A percentile compares a stretch with the other conserved stretches of the same genome.
Conservation (phyloP, 1,284 basidiomycete species). For the Melampsora larici-populina region DNA sequence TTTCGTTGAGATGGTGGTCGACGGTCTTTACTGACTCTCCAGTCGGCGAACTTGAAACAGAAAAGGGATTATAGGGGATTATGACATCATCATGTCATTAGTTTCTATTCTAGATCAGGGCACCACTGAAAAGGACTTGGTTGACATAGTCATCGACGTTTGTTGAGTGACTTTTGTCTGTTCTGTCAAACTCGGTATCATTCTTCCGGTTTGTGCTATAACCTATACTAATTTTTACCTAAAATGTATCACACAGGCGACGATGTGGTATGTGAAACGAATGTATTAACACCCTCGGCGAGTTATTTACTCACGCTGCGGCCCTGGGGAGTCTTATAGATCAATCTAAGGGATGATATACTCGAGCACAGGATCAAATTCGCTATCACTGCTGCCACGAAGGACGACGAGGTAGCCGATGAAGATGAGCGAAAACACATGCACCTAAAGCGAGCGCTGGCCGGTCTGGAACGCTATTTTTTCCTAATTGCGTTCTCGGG, state of each 20-base stretch:
- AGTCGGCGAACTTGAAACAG: slow-evolving; percentile 25
- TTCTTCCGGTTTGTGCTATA: not conserved
- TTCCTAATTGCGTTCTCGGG: slow-evolving; percentile 92
- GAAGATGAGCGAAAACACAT: slow-evolving; percentile 61
- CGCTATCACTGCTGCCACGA: slow-evolving; percentile 67
- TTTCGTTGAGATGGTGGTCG: not conserved
- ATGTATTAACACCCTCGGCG: not conserved
- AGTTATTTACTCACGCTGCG: not conserved
- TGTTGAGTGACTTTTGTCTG: slow-evolving; percentile 61
- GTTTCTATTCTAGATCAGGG: slow-evolving; percentile 84
- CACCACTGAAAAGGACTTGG: slow-evolving; percentile 72
- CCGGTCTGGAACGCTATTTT: slow-evolving; percentile 66
- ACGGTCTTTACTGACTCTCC: not conserved
- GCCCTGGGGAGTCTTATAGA: slow-evolving; percentile 57
- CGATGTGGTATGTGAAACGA: slow-evolving; percentile 29
- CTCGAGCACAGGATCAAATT: slow-evolving; percentile 77
- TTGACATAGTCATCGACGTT: slow-evolving; percentile 80
- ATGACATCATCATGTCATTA: slow-evolving; percentile 80
- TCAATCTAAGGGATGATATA: slow-evolving; percentile 84
- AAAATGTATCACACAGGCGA: slow-evolving; percentile 17
- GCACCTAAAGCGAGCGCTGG: slow-evolving; percentile 56
- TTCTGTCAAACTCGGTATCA: slow-evolving; percentile 34
- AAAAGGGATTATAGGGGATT: slow-evolving; percentile 63
- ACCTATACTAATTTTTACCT: no score
- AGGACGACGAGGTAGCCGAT: slow-evolving; percentile 1